phyloP scores from a whole-genome alignment of 2,329 filamentous ascomycete genomes.

The Fusarium algeriense region DNA sequence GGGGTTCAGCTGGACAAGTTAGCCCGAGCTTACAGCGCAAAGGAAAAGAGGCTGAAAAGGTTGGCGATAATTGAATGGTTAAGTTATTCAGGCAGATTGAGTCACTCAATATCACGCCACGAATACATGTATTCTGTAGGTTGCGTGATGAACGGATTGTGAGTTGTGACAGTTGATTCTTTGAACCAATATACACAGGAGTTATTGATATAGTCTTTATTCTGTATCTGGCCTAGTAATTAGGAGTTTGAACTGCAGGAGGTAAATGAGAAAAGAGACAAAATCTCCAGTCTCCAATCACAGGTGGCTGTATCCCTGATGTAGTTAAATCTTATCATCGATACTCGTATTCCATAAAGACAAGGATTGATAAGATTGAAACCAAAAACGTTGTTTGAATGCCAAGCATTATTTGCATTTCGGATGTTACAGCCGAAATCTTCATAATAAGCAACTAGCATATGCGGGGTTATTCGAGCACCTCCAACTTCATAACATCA shows the following conservation, averaged over 20 bases:
- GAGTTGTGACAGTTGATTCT: not conserved
- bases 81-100: not conserved
- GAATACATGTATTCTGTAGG: not conserved
- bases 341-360: too few species aligned
- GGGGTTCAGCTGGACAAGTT: not conserved
- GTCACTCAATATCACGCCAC: not conserved
- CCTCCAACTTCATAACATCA: not conserved
- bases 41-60: not conserved
- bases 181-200: not conserved
- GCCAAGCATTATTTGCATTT: constrained; percentile 2
- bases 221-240: too few species aligned
- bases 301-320: too few species aligned
- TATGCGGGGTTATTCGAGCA: constrained; percentile 8
- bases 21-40: constrained; percentile 1
- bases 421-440: constrained; percentile 3
- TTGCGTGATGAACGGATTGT: not conserved
- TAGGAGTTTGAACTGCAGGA: too few species aligned
- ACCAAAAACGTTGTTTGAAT: not conserved
- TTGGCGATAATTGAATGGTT: not conserved
- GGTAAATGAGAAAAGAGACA: too few species aligned
- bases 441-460: constrained; percentile 11
- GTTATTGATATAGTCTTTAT: too few species aligned
- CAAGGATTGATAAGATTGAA: too few species aligned
- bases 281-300: too few species aligned
- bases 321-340: too few species aligned